These are phyloP conservation scores for Ustilago tritici DNA, from an alignment of 1,284 basidiomycete genomes.

Conservation along the genomic window DNA sequence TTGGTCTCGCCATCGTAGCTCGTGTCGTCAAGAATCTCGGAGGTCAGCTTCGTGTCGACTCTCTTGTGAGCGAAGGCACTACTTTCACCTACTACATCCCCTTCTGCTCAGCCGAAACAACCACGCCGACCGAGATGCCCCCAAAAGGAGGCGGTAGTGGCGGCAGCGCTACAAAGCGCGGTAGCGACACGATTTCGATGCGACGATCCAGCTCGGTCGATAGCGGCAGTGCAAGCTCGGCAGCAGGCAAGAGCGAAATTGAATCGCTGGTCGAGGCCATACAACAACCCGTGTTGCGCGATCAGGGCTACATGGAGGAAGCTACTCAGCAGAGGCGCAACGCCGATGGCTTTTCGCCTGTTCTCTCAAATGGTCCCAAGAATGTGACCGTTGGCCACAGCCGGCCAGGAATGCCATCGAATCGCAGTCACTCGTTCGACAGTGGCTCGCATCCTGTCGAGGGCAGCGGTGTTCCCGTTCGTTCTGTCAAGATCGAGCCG, in stretches of 20 bases:
- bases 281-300: constrained; percentile 63
- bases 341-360: constrained; percentile 25
- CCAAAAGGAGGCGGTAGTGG: constrained; percentile 18
- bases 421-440: constrained; percentile 42
- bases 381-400: constrained; percentile 11
- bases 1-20: constrained; percentile 84
- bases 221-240: constrained; percentile 54
- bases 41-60: constrained; percentile 84
- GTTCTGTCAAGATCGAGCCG: constrained; percentile 68
- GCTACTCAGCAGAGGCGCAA: constrained; percentile 33
- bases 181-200: constrained; percentile 43
- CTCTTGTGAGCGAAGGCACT: constrained; percentile 78
- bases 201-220: constrained; percentile 49
- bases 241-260: constrained; percentile 72
- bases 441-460: constrained; percentile 64
- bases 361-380: constrained; percentile 7
- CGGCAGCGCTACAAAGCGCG: constrained; percentile 23
- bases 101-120: constrained; percentile 69
- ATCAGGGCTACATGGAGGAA: constrained; percentile 60
- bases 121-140: constrained; percentile 35
- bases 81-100: constrained; percentile 80
- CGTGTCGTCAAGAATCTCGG: constrained; percentile 84
- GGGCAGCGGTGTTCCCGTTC: constrained; percentile 70
- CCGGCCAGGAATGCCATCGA: constrained; percentile 11
- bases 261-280: constrained; percentile 79